Conservation (phyloP, 345 rosid genomes). For the Schrenkiella parvula region DNA sequence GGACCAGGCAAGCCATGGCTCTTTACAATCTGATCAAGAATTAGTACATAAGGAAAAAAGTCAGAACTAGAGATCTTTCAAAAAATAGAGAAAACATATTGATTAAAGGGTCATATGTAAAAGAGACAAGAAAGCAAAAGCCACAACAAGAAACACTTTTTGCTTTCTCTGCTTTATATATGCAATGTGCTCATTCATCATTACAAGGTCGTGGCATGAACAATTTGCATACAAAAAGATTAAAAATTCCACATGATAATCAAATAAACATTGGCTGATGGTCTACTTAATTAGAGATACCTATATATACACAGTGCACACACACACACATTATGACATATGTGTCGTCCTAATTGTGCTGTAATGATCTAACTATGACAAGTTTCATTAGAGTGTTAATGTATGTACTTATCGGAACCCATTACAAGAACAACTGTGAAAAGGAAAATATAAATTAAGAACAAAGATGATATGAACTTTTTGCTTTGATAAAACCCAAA, state of each 20-base stretch:
- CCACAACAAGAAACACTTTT: conserved; percentile 13
- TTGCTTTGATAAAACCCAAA: neutral
- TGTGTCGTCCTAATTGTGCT: neutral
- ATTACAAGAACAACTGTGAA: neutral
- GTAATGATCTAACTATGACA: neutral
- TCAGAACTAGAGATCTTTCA: neutral
- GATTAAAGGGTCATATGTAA: neutral
- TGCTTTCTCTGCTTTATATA: conserved; percentile 7
- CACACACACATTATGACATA: neutral
- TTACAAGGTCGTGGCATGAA: neutral
- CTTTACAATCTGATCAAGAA: neutral
- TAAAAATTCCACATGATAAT: neutral
- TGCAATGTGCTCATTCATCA: conserved; percentile 17
- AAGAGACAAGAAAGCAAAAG: conserved; percentile 26
- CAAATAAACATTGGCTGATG: neutral
- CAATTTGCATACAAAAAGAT: conserved; percentile 1
- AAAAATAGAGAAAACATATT: neutral
- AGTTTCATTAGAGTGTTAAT: neutral
- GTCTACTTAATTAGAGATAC: neutral
- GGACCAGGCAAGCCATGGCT: neutral
- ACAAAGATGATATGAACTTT: neutral
- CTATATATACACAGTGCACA: neutral
- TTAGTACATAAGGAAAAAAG: neutral
- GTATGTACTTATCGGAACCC: neutral
- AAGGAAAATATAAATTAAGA: neutral